Evolutionary conservation across 768 basidiomycete genomes (phyloP), one percentile per base, ranked within the genome.

Genomic region (Boletales sp.): DNA sequence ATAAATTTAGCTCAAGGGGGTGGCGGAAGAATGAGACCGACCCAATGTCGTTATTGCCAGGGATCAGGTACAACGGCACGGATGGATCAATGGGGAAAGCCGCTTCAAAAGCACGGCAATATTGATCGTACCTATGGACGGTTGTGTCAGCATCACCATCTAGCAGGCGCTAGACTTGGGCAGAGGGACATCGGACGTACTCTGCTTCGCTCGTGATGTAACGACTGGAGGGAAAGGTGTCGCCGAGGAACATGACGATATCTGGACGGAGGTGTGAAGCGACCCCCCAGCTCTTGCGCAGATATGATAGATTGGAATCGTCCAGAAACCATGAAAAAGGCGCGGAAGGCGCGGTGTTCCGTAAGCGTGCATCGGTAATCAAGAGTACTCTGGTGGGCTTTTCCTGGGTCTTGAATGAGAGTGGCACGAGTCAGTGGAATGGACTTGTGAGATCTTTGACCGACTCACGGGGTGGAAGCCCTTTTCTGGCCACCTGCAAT

Each of bases 21-120:
- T 45, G 15, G 8, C 31, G 36, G 40, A 43, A 19, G 27, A 45
- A 42, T 1, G 19, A 42, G 40, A 68, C 79, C 19, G 41, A 84
- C 78, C 83, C 83, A 40, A 93, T 76, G 57, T 93, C 90, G 55
- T 84, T 85, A 56, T 93, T 93, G n/a, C 90, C 90, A 8, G 87
- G 83, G 37, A 90, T 72, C 59, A 80, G 82, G 68, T 82, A 77
- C 45, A 75, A 72, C 1, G 72, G 61, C 14, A 72, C 64, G 4
- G 69, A 67, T 13, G 69, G 48, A 17, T 76, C 64, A 2, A 72
- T 57, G 15, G 71, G 63, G 59, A 90, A 90, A 29, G 83, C 81
- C 5, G 71, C 69, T 57, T 80, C 76, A 71, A 91, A 91, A 45
- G 81, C 76, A 31, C 69, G 67, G 17, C 71, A 73, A 49, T 87